These are phyloP conservation scores for Phaffia australis DNA, from an alignment of 768 basidiomycete genomes.

Conservation along the genomic window DNA sequence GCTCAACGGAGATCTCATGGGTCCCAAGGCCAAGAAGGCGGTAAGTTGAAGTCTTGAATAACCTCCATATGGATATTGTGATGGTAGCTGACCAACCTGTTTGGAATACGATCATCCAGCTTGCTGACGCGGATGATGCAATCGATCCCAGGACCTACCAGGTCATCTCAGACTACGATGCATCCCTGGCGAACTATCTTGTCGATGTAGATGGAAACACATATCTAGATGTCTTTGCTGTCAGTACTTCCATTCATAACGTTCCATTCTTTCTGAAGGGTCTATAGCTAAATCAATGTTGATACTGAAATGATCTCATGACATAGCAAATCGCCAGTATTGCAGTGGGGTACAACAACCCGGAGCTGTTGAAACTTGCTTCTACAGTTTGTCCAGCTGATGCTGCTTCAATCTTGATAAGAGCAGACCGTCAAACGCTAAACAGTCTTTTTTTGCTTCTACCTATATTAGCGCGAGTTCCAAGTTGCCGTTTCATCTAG, in stretches of 20 bases:
- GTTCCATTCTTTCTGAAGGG: neutral
- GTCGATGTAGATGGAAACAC: conserved; percentile 42
- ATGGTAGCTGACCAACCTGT: no score
- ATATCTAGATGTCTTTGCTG: conserved; percentile 40
- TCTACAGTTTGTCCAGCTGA: conserved; percentile 28
- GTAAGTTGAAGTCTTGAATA: no score
- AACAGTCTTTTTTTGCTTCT: neutral
- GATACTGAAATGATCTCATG: neutral
- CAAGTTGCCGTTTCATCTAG: conserved; percentile 39
- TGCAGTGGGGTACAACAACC: conserved; percentile 39
- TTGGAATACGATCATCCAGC: no score
- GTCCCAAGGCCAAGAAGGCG: no score
- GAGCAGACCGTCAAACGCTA: neutral
- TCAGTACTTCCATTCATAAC: neutral
- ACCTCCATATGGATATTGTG: no score
- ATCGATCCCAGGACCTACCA: conserved; percentile 26
- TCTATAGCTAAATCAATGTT: neutral
- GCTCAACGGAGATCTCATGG: no score
- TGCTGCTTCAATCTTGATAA: neutral
- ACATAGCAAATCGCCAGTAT: conserved; percentile 34
- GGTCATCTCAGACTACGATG: conserved; percentile 23
- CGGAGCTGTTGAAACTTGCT: conserved; percentile 34
- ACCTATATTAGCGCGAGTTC: conserved; percentile 31
- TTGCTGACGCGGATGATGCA: no score
- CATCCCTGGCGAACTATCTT: conserved; percentile 37